Conservation (phyloP, 2,329 filamentous ascomycete genomes). For the Colletotrichum acutatum region DNA sequence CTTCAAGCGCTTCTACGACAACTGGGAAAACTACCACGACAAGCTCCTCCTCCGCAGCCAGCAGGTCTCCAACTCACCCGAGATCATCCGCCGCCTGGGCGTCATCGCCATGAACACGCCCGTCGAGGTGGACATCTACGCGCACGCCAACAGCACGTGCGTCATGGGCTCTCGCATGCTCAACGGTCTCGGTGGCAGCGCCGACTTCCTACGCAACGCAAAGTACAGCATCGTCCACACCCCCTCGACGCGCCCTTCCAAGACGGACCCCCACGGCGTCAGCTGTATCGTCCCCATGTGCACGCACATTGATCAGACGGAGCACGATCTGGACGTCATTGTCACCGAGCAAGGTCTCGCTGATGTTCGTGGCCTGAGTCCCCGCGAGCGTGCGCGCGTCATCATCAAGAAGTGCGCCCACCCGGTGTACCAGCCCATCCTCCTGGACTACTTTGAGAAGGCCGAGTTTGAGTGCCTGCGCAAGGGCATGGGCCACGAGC, state of each 20-base stretch:
- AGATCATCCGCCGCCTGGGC: slow-evolving; percentile 88
- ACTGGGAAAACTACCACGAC: slow-evolving; percentile 82
- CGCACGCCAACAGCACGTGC: slow-evolving; percentile 90
- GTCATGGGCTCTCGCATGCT: slow-evolving; percentile 91
- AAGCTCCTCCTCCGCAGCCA: slow-evolving; percentile 90
- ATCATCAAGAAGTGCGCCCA: slow-evolving; percentile 91
- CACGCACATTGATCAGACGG: slow-evolving; percentile 92
- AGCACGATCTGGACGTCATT: slow-evolving; percentile 91
- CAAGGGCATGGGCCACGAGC: slow-evolving; percentile 92
- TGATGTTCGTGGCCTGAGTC: slow-evolving; percentile 84
- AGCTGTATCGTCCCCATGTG: slow-evolving; percentile 94
- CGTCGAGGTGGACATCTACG: slow-evolving; percentile 94
- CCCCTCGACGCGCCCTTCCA: slow-evolving; percentile 81
- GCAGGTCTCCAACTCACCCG: slow-evolving; percentile 87
- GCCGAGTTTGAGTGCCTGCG: slow-evolving; percentile 87
- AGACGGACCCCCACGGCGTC: slow-evolving; percentile 84
- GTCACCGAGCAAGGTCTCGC: slow-evolving; percentile 82
- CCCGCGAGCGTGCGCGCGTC: slow-evolving; percentile 82
- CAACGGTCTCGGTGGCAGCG: slow-evolving; percentile 84
- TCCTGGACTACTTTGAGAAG: slow-evolving; percentile 84
- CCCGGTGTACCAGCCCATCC: slow-evolving; percentile 84
- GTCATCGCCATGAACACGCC: slow-evolving; percentile 97
- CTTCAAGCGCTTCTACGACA: slow-evolving; percentile 90
- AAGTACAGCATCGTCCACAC: slow-evolving; percentile 97
- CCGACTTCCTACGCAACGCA: slow-evolving; percentile 81